Percentiles rank a stretch among this genome's conserved stretches.
These are phyloP conservation scores for Tricladium varicosporioides DNA, from an alignment of 2,329 filamentous ascomycete genomes.

Conservation along the genomic window DNA sequence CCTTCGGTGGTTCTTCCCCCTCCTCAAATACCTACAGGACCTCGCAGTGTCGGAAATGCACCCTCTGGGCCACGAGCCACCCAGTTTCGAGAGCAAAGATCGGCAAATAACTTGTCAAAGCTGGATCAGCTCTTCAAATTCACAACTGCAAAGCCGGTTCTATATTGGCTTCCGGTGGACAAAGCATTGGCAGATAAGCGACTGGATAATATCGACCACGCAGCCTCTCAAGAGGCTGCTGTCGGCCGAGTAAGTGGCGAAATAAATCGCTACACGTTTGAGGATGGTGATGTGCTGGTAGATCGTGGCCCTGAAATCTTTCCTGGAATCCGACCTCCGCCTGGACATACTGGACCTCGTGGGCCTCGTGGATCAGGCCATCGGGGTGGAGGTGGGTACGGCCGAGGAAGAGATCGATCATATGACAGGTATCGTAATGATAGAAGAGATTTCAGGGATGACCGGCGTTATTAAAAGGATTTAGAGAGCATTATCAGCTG, in stretches of 20 bases:
- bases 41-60: constrained; percentile 3
- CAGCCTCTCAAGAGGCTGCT: constrained; percentile 38
- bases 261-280: constrained; percentile 68
- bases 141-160: constrained; percentile 59
- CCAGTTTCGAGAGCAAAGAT: constrained; percentile 9
- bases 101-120: constrained; percentile 33
- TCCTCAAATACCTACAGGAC: constrained; percentile 32
- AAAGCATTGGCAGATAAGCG: constrained; percentile 63
- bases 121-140: constrained; percentile 59
- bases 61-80: constrained; percentile 35
- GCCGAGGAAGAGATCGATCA: constrained; percentile 4
- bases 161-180: constrained; percentile 64
- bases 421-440: constrained; percentile 17
- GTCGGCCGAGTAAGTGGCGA: constrained; percentile 39
- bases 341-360: constrained; percentile 35
- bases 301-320: constrained; percentile 72
- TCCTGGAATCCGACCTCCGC: constrained; percentile 59
- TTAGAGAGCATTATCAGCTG: neutral
- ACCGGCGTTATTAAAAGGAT: constrained; percentile 17
- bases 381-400: constrained; percentile 10
- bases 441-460: constrained; percentile 18
- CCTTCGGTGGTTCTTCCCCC: constrained; percentile 29
- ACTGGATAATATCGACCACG: constrained; percentile 54
- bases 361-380: constrained; percentile 22
- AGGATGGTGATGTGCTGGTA: constrained; percentile 63